Base-by-base conservation (phyloP, 352 stramenopile species). In the Phytophthora tentaculata region DNA sequence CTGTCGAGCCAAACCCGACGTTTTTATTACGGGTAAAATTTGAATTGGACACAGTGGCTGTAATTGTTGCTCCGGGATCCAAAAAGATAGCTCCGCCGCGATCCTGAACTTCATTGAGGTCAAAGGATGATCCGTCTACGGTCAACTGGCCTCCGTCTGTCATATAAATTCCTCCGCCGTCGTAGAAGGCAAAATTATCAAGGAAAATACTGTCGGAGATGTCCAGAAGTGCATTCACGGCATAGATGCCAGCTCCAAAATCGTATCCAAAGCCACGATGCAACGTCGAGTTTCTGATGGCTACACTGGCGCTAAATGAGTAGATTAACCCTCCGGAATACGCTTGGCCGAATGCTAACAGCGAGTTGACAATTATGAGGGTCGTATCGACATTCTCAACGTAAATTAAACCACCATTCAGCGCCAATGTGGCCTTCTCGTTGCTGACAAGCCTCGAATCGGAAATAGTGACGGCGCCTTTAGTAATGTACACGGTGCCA, bases 131-230 rank as follows among this genome's bases (percentile, higher is more conserved):
- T 5, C 70, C 50, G 10, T 6, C 12, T 26, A 89, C 44, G 1
- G 23, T 35, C 0, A 91, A 16, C 7, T 43, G 26, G 3, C 79
- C 64, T 17, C 62, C 60, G 0, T 77, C 69, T 35, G 62, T 77
- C 37, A 90, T 73, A 47, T 80, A 89, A 12, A 93, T 70, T 0
- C 54, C 83, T 7, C 85, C 85, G 10, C 85, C 85, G 47, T 86
- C 77, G 47, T 89, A 91, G 20, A 82, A 81, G 2, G 85, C 85
- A 24, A 77, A 76, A 56, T 90, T 90, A 20, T 73, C 50, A 4
- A 39, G 57, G 43, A 89, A 60, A n/a, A 5, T 41, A 12, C 66
- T 85, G 22, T 61, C 24, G 19, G 45, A 65, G 37, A 79, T 75
- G 19, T 59, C 52, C 1, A 79, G 28, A 0, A 26, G n/a, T 0